Conservation (phyloP, 108 stramenopile genomes). For the Skeletonema tropicum region DNA sequence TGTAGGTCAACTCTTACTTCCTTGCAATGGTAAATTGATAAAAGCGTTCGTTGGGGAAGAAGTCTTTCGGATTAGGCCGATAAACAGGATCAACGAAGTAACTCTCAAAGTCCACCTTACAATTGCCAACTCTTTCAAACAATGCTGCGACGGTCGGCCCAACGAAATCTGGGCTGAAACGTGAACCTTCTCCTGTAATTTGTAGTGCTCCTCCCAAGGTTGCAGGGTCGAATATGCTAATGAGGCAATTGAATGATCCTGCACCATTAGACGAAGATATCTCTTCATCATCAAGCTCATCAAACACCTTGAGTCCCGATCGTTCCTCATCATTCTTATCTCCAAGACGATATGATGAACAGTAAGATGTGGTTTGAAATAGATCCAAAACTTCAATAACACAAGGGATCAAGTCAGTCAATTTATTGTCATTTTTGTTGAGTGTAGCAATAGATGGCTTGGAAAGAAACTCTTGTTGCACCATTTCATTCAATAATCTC, state of each 20-base stretch:
- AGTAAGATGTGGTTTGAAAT: conserved; percentile 57
- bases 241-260: conserved; percentile 68
- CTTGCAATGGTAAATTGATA: conserved; percentile 67
- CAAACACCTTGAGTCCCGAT: conserved; percentile 55
- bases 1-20: conserved; percentile 18
- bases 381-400: conserved; percentile 55
- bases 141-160: conserved; percentile 76
- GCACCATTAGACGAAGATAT: conserved; percentile 34
- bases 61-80: conserved; percentile 89
- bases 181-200: conserved; percentile 82
- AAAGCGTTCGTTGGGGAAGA: conserved; percentile 81
- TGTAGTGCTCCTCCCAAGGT: conserved; percentile 75
- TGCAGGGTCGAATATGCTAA: conserved; percentile 72
- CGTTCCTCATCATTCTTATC: conserved; percentile 48
- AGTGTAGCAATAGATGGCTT: conserved; percentile 22
- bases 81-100: conserved; percentile 88
- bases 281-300: conserved; percentile 80
- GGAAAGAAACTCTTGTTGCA: conserved; percentile 20
- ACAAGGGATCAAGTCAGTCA: conserved; percentile 55
- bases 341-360: conserved; percentile 45
- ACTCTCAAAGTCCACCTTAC: conserved; percentile 59
- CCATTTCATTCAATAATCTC: conserved; percentile 34
- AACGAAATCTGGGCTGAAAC: conserved; percentile 82
- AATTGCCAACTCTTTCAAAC: conserved; percentile 60
- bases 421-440: conserved; percentile 15